A percentile compares a stretch with the other conserved stretches of the same genome.
phyloP scores from a whole-genome alignment of 352 stramenopile species.

The Pelagophyceae sp. region DNA sequence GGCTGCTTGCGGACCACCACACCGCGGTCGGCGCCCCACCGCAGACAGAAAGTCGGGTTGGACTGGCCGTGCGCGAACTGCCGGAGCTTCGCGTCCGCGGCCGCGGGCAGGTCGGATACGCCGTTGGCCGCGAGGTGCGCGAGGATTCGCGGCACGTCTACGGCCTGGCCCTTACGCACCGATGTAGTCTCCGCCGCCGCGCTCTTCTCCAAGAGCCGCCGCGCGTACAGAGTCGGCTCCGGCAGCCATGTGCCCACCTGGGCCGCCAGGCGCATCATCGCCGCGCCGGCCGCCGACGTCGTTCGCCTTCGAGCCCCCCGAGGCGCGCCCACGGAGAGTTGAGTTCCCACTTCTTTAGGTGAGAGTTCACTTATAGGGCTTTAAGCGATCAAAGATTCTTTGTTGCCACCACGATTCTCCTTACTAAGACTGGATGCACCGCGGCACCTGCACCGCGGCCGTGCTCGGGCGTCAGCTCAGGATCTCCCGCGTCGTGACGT shows the following conservation, averaged over 20 bases:
- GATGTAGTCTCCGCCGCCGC: neutral
- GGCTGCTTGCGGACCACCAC: conserved; percentile 70
- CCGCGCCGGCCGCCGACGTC: too few relatives aligned
- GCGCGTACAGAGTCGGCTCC: neutral
- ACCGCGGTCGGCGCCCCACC: neutral
- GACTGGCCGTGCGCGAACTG: conserved; percentile 73
- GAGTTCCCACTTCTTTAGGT: too few relatives aligned
- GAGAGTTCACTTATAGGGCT: too few relatives aligned
- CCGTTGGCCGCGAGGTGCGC: neutral
- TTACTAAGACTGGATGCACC: too few relatives aligned
- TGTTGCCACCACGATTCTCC: too few relatives aligned
- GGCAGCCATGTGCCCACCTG: neutral
- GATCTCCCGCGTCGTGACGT: too few relatives aligned
- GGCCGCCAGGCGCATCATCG: neutral
- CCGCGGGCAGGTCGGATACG: neutral
- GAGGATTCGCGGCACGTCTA: neutral
- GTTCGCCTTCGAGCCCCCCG: too few relatives aligned
- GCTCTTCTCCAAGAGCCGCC: neutral
- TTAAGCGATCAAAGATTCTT: too few relatives aligned
- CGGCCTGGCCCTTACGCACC: neutral
- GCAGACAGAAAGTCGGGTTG: conserved; percentile 70
- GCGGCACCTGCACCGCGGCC: too few relatives aligned
- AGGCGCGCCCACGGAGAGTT: too few relatives aligned
- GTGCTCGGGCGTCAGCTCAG: too few relatives aligned
- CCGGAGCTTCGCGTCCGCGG: conserved; percentile 27